Evolutionary conservation across 805 yeast species (phyloP), one percentile per base, ranked within the genome.

Genomic region (Myxozyma monticola): DNA sequence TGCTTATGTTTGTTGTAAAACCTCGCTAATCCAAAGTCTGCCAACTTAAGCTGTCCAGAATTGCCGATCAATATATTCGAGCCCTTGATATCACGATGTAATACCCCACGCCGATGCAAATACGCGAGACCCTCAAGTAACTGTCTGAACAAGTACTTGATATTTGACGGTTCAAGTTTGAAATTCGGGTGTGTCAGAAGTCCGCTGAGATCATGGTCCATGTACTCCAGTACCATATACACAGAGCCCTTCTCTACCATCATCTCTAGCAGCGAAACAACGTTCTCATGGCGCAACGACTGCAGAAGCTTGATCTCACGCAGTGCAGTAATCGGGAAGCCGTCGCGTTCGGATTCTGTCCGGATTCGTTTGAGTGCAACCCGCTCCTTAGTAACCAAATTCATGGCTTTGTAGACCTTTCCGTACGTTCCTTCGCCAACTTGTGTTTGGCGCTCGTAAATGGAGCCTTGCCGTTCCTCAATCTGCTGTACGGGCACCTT

Each of bases 401-500:
- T 89, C 42, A 73, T 74, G 0, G 96, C 96, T 64, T 89, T 88
- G 71, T 85, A 89, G 18, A 93, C 99, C 65, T 88, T 89, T 17
- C 99, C 99, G 67, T 93, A 93, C 0, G 98, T 93, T 8, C 99
- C 99, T 69, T 93, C 98, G n/a, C 99, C 99, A 4, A 93, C 98
- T 65, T 93, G 98, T 35, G 79, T 76, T 0, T 87, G 79, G 47
- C 90, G 73, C 57, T 84, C 83, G 66, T 85, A 88, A 1, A 78
- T 34, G 12, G 57, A 45, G 1, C 57, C 59, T 5, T 29, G 25
- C 4, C 42, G 49, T 6, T 51, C 59, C 9, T 42, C 48, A 7
- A 8, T 15, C 37, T 33, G 35, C 18, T 25, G 31, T 20, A n/a
- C n/a, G n/a, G n/a, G n/a, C n/a, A n/a, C n/a, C n/a, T 39, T 30